Evolutionary conservation across 75 land plant species (phyloP), one percentile per base, ranked within the genome.

Genomic region (Isoetes taiwanensis): DNA sequence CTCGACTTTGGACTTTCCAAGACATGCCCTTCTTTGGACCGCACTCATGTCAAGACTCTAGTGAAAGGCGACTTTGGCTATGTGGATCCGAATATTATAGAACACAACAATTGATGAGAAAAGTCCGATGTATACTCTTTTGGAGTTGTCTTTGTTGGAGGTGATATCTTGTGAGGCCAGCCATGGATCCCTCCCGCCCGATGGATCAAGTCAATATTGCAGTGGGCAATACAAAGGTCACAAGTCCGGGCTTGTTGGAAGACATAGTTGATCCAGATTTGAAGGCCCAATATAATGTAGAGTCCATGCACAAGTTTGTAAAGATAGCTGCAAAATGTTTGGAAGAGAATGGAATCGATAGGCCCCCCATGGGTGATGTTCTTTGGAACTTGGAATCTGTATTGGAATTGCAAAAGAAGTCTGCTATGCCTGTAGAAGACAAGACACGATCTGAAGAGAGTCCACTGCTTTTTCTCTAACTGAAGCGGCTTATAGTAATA

Each of bases 51-150:
- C 30, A 80, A 82, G 42, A 80, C 83, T 12, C 81, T 77, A 6
- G 83, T 80, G 54, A 80, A 80, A 56, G 83, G 83, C 6, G 78
- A 81, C 41, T 80, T 80, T 43, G 83, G 83, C 8, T 78, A 80
- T 30, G 66, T 80, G 42, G 83, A 80, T 57, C 83, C 83, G 82
- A 78, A 61, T 80, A 80, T 52, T 80, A 73, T 53, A 65, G 82
- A 28, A 65, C 82, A 64, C 82, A 80, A 41, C 81, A 80, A 46
- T 41, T 80, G 59, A 80, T 82, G 0, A n/a, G 83, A 80, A 62
- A 80, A 80, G 63, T 85, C 93, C 1, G 96, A 90, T 53, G 93
- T 90, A 19, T 90, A 86, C 72, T 90, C 97, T 8, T 90, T 90
- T 41, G 97, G 97, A 8, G 97, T 90, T 5, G 84, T 90, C 17